Base-by-base conservation (phyloP, 2,329 filamentous ascomycete genomes). In the Cladorrhinum sp. region DNA sequence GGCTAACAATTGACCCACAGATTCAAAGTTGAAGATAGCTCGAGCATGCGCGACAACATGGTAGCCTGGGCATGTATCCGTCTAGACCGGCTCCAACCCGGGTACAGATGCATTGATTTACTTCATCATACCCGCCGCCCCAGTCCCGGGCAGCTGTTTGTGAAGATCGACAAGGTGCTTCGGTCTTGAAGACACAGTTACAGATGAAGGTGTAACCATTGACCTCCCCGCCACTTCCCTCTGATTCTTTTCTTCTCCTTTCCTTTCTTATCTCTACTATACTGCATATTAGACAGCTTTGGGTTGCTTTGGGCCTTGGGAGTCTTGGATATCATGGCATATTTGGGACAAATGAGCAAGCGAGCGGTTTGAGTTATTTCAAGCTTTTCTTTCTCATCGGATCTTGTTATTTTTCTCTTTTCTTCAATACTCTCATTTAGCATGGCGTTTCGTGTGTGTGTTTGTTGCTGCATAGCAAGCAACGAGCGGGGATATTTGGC, bases 21-120 rank as follows among this genome's bases (percentile, higher is more conserved):
- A 60, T 79, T 86, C 73, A 83, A 79, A 61, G 73, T 86, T 58
- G 80, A 84, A 63, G 80, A 85, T 66, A 74, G 75, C 36, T 70
- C 73, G 41, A 69, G 73, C 55, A 71, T 75, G 22, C 73, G 76
- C 50, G 74, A 76, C 53, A 66, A 71, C 13, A 71, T 79, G 36
- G 74, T 81, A 24, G 80, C 79, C 9, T 86, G 83, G 83, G 81
- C 83, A 24, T 85, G 83, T 67, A 80, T 85, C 68, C 81, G 84
- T 2, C 78, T 86, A 12, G 83, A 85, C 71, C 81, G 83, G 41
- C 77, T 86, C 2, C 78, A 76, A 51, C 73, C 72, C 51, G 84
- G 84, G 18, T 85, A 84, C 71, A 79, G 84, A 50, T 81, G 84
- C 63, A 72, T 86, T 55, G 72, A 75, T 41, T 76, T 86, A 50